Percentiles rank a stretch among this genome's conserved stretches.
phyloP scores from a whole-genome alignment of 2,329 filamentous ascomycete genomes.

The Neospermospora avenae region DNA sequence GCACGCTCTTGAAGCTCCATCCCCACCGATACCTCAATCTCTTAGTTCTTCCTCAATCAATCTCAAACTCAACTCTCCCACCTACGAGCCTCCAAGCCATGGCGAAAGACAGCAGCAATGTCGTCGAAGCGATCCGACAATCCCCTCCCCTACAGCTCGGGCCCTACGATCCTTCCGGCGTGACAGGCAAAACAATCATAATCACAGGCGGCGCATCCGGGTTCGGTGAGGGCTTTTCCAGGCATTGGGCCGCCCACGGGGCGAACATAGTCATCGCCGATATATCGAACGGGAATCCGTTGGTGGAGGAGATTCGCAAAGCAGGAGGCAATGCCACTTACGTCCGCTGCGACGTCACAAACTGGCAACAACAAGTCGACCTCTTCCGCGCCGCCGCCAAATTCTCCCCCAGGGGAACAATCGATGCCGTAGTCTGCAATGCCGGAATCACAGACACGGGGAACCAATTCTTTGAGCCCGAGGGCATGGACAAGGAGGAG shows the following conservation, averaged over 20 bases:
- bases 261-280: conserved; percentile 63
- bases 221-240: conserved; percentile 53
- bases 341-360: conserved; percentile 60
- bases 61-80: neutral
- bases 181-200: conserved; percentile 55
- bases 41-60: neutral
- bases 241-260: conserved; percentile 51
- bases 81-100: neutral
- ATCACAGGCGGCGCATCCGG: conserved; percentile 64
- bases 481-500: conserved; percentile 42
- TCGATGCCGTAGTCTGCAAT: conserved; percentile 65
- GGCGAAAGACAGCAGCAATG: conserved; percentile 18
- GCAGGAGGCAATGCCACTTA: conserved; percentile 49
- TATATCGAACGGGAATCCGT: conserved; percentile 54
- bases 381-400: conserved; percentile 58
- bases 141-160: conserved; percentile 43
- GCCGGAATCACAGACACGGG: conserved; percentile 54
- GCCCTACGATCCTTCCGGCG: conserved; percentile 43
- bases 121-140: conserved; percentile 23
- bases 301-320: conserved; percentile 51
- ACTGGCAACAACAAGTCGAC: conserved; percentile 60
- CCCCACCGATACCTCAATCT: neutral
- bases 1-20: no score
- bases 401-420: conserved; percentile 50
- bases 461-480: conserved; percentile 43